Conservation (phyloP, 305 asterid species). For the Euphrasia arctica region DNA sequence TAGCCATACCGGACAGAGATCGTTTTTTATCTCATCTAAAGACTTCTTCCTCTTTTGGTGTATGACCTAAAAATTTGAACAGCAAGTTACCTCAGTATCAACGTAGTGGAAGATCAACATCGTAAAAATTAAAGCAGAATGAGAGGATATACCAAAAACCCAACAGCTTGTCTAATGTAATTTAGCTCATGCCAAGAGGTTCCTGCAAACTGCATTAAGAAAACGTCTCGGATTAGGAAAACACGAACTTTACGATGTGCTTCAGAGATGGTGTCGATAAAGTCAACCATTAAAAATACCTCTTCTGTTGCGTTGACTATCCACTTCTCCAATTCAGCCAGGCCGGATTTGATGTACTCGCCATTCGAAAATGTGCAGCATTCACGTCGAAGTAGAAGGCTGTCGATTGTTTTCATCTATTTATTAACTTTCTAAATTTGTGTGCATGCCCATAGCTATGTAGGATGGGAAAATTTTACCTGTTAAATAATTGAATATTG, state of each 20-base stretch:
- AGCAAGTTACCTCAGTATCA: conserved; percentile 21
- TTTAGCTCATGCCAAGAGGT: conserved; percentile 97
- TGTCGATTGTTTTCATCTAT: conserved; percentile 30
- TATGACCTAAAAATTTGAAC: conserved; percentile 56
- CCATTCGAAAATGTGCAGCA: conserved; percentile 96
- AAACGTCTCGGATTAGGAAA: conserved; percentile 5
- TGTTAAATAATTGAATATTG: conserved; percentile 85
- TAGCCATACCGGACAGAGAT: conserved; percentile 84
- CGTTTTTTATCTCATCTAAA: conserved; percentile 87
- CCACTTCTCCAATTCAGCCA: conserved; percentile 97
- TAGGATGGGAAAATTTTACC: conserved; percentile 37
- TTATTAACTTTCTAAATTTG: not conserved
- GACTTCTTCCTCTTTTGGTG: conserved; percentile 96
- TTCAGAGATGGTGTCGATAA: not conserved
- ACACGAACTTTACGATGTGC: conserved; percentile 1
- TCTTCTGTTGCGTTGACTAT: conserved; percentile 82
- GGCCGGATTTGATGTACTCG: conserved; percentile 94
- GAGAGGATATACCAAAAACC: conserved; percentile 68
- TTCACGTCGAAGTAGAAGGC: conserved; percentile 94
- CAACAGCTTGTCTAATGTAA: conserved; percentile 97
- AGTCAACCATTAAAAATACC: conserved; percentile 41
- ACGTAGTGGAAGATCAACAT: conserved; percentile 14
- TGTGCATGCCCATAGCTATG: not conserved
- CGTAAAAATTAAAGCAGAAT: conserved; percentile 8
- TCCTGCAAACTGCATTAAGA: conserved; percentile 76